Conservation (phyloP, 306 rosid genomes). For the Vigna unguiculata region DNA sequence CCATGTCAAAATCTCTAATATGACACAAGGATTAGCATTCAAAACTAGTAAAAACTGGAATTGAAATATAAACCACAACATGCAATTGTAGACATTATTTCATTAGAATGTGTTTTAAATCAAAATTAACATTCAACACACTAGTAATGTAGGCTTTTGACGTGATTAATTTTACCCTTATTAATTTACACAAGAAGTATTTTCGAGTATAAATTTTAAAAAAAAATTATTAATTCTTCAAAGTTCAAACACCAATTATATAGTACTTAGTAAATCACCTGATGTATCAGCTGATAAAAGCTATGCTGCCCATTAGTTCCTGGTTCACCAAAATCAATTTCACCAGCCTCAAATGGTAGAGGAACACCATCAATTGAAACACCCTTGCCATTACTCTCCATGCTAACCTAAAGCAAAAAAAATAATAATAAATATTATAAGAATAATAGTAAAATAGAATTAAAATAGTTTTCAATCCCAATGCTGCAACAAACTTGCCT, state of each 20-base stretch:
- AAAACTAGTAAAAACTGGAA: constrained; percentile 1
- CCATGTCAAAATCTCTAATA: background rate
- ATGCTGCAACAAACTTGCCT: constrained; percentile 56
- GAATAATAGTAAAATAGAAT: constrained; percentile 15
- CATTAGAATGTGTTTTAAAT: background rate
- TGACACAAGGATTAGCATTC: background rate
- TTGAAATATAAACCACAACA: constrained; percentile 19
- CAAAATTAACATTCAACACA: constrained; percentile 1
- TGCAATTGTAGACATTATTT: constrained; percentile 3
- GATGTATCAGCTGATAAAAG: constrained; percentile 98
- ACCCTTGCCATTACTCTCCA: constrained; percentile 99
- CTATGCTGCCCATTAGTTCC: constrained; percentile 99
- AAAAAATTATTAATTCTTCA: background rate
- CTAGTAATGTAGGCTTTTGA: background rate
- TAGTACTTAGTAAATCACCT: constrained; percentile 56
- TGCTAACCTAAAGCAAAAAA: constrained; percentile 73
- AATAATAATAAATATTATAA: constrained; percentile 1
- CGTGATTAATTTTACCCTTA: background rate
- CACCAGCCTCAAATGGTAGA: constrained; percentile 94
- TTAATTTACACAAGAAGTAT: background rate
- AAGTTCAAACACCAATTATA: background rate
- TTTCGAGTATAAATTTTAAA: background rate
- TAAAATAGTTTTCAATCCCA: constrained; percentile 28
- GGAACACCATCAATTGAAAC: constrained; percentile 91
- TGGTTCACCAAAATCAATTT: constrained; percentile 98